A percentile compares a stretch with the other conserved stretches of the same genome.
Evolutionary conservation across 139 green algal species (phyloP).

Genomic region (Chlorella vulgaris): DNA sequence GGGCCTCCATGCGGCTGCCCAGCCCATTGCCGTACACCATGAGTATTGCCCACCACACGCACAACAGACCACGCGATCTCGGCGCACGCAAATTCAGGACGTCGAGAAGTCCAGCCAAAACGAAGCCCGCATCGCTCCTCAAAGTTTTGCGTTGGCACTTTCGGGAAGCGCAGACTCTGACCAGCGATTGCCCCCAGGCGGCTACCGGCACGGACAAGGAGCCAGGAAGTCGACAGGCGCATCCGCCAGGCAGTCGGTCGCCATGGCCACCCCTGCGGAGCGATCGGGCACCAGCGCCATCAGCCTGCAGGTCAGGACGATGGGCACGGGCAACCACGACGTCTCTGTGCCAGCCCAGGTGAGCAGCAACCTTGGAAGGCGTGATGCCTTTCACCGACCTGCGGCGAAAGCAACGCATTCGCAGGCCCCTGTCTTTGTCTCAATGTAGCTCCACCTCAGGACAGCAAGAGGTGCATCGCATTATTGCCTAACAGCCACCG

Average conservation of each 20-base stretch:
- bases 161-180: neutral
- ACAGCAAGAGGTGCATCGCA: neutral
- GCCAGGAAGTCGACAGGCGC: no score
- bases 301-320: conserved; percentile 2
- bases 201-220: no score
- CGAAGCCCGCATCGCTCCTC: neutral
- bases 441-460: neutral
- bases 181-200: neutral
- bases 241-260: no score
- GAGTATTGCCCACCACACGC: no score
- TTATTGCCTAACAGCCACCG: no score
- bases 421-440: no score
- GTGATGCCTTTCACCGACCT: no score
- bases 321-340: conserved; percentile 18
- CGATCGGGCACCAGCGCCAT: neutral
- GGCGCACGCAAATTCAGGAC: neutral
- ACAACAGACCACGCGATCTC: no score
- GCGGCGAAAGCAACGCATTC: no score
- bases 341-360: neutral
- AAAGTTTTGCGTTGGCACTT: neutral
- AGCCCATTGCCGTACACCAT: no score
- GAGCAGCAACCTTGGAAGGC: neutral
- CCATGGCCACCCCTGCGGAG: no score
- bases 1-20: no score
- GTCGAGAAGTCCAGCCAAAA: neutral